Conservation (phyloP, 768 basidiomycete species). For the Boletellus sp. region DNA sequence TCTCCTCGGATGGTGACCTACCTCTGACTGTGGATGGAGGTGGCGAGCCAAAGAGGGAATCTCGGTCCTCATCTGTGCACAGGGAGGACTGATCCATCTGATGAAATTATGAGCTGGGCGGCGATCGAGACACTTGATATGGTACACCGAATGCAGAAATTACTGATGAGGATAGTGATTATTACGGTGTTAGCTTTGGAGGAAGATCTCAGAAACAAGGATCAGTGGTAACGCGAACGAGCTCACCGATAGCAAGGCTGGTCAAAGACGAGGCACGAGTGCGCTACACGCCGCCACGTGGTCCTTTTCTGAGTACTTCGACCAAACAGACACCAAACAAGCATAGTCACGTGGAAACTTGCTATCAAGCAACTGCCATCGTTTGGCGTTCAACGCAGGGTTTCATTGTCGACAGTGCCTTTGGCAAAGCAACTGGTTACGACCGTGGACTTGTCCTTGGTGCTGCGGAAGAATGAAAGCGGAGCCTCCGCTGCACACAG, state of each 20-base stretch:
- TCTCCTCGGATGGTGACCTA: conserved; percentile 67
- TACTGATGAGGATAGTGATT: conserved; percentile 3
- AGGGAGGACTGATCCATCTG: conserved; percentile 18
- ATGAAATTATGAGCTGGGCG: conserved; percentile 16
- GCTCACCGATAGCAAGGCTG: conserved; percentile 1
- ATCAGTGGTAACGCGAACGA: background rate
- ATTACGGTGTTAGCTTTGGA: background rate
- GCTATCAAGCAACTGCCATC: too few species aligned
- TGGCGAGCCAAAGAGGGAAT: conserved; percentile 79
- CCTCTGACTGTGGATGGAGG: conserved; percentile 69
- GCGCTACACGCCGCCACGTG: too few species aligned
- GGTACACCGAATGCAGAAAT: background rate
- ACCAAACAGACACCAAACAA: background rate
- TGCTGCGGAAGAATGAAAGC: too few species aligned
- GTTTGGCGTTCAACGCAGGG: too few species aligned
- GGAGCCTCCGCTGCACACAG: too few species aligned
- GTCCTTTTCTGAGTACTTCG: too few species aligned
- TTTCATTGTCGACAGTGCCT: too few species aligned
- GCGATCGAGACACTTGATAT: conserved; percentile 18
- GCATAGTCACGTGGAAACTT: background rate
- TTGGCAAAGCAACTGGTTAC: too few species aligned
- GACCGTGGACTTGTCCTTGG: too few species aligned
- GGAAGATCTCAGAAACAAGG: background rate
- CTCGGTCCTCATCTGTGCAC: conserved; percentile 40
- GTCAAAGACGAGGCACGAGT: background rate